Evolutionary conservation across 2,329 filamentous ascomycete genomes (phyloP).

Genomic region (Diaporthe sp.): DNA sequence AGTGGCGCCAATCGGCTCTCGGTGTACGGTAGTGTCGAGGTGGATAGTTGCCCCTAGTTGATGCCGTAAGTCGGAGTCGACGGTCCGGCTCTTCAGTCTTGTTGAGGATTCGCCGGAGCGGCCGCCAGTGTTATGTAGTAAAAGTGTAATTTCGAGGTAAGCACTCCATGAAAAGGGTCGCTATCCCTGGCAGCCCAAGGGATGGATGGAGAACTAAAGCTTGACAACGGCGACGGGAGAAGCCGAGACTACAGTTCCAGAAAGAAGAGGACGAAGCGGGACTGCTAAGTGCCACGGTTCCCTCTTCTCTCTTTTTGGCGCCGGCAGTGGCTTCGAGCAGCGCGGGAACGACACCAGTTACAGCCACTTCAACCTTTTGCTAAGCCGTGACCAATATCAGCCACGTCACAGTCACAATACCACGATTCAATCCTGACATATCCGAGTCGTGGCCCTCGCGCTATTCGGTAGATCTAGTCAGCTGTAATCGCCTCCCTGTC

Average conservation of each 20-base stretch:
- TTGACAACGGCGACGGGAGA: background rate
- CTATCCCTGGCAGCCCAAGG: background rate
- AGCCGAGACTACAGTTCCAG: background rate
- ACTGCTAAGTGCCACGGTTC: background rate
- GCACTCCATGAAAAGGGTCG: background rate
- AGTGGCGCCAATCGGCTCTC: conserved; percentile 26
- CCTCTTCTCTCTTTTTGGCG: background rate
- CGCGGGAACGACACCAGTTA: background rate
- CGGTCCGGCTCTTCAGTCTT: background rate
- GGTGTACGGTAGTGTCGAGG: conserved; percentile 11
- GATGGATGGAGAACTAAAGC: background rate
- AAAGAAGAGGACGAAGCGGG: background rate
- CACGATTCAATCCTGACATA: conserved; percentile 7
- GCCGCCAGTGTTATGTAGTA: background rate
- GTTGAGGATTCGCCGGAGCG: background rate
- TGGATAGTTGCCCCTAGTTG: conserved; percentile 13
- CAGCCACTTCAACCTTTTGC: background rate
- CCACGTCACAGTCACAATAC: background rate
- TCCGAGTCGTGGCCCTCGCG: conserved; percentile 9
- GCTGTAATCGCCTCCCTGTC: background rate
- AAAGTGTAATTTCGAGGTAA: conserved; percentile 8
- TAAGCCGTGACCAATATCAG: conserved; percentile 7
- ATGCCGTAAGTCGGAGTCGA: conserved; percentile 22
- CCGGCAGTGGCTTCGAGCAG: background rate
- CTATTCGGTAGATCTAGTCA: conserved; percentile 17